Base-by-base conservation (phyloP, 2,329 filamentous ascomycete species). In the Fusarium luffae region DNA sequence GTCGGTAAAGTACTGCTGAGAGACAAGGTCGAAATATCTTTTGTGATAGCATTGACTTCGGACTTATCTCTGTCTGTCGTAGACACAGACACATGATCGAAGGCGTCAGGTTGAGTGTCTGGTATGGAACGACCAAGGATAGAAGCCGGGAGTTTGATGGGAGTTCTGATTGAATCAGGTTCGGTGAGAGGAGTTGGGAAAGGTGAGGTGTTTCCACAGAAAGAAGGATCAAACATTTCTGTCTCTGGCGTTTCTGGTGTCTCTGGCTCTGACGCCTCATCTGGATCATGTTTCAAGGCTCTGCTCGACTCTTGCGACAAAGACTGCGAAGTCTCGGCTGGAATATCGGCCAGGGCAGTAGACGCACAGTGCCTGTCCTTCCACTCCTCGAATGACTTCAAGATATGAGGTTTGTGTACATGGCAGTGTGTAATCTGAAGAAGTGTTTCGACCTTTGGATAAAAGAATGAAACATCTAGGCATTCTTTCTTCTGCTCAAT, bases 181-280 rank as follows among this genome's bases (percentile, higher is more conserved):
- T 34, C 41, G 1, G 48, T 13, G 14, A 55, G 50, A 40, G 54
- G 67, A 12, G 62, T 68, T 4, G 67, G 62, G 27, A 55, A 44
- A 19, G 57, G 66, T 12, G 62, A 63, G 6, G 13, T 16, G n/a
- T n/a, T n/a, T n/a, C n/a, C n/a, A 13, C 12, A 34, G 12, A 19
- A 14, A 19, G 62, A 43, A 27, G 43, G 46, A 8, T 70, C 66
- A n/a, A 67, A 54, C 10, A 54, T 19, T n/a, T 52, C 27, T 41
- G 30, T 12, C 5, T 58, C 32, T 41, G 66, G 60, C 9, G 55
- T 62, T 13, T 32, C 30, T 4, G 52, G 66, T 11, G 61, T 70
- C 10, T 23, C 32, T 4, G 52, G 55, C 18, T 46, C 32, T 11
- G 56, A 67, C 6, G 28, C 19, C 25, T 55, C 66, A 9, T 37